phyloP scores from a whole-genome alignment of 1,284 basidiomycete genomes.

The Wolfiporia cocos region DNA sequence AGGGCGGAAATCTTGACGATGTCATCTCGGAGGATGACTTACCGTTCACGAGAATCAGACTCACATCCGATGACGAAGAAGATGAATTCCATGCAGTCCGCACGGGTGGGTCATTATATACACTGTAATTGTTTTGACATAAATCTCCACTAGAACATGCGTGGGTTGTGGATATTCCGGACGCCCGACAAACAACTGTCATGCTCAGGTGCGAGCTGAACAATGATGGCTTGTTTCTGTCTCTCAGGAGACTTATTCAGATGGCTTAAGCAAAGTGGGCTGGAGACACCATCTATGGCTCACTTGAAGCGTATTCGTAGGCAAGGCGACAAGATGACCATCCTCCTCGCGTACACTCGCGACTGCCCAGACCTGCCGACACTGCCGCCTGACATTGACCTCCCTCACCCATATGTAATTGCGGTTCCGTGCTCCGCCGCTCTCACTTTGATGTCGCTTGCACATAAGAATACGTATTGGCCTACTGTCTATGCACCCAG shows the following conservation, averaged over 20 bases:
- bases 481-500: constrained; percentile 76
- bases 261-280: constrained; percentile 55
- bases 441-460: constrained; percentile 61
- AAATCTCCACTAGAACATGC: constrained; percentile 37
- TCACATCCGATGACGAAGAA: constrained; percentile 46
- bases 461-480: constrained; percentile 69
- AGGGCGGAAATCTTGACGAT: constrained; percentile 34
- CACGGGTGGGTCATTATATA: constrained; percentile 38
- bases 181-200: constrained; percentile 52
- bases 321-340: constrained; percentile 36
- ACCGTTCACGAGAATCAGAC: constrained; percentile 56
- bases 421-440: constrained; percentile 71
- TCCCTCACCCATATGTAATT: constrained; percentile 45
- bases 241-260: constrained; percentile 27
- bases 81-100: constrained; percentile 48
- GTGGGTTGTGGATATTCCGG: constrained; percentile 84
- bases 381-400: constrained; percentile 21
- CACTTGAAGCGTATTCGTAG: constrained; percentile 82
- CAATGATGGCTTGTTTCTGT: constrained; percentile 3
- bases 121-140: not conserved
- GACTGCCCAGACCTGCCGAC: constrained; percentile 17
- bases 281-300: constrained; percentile 55
- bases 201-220: constrained; percentile 56
- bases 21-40: constrained; percentile 48
- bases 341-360: constrained; percentile 42